A percentile compares a stretch with the other conserved stretches of the same genome.
Conservation (phyloP, 331 rosid species). For the Saraca asoca region DNA sequence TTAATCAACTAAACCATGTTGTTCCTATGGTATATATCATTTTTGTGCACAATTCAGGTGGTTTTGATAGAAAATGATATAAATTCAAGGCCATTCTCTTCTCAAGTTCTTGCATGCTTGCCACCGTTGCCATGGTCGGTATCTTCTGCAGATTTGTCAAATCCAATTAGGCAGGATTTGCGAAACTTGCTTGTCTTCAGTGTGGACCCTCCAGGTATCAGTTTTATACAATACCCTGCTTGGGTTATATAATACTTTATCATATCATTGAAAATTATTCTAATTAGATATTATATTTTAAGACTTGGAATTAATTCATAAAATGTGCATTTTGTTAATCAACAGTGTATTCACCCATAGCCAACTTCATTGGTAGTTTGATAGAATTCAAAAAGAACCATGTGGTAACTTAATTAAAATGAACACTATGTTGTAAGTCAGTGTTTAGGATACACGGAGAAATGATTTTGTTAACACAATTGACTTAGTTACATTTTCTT, state of each 20-base stretch:
- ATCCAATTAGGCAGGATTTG: constrained; percentile 82
- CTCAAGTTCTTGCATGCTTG: constrained; percentile 92
- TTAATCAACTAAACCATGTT: constrained; percentile 26
- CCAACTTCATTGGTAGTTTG: constrained; percentile 7
- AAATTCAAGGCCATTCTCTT: constrained; percentile 87
- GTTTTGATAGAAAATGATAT: constrained; percentile 98
- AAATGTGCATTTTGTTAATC: too few relatives aligned
- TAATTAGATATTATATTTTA: not conserved
- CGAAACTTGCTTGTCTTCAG: constrained; percentile 72
- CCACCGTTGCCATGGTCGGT: constrained; percentile 96
- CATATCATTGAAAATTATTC: constrained; percentile 11
- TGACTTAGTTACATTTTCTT: constrained; percentile 34
- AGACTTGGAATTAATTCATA: too few relatives aligned
- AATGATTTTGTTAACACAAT: not conserved
- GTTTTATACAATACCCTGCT: not conserved
- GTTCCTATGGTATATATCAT: constrained; percentile 12
- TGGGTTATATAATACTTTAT: constrained; percentile 19
- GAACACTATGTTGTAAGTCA: constrained; percentile 3
- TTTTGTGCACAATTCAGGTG: constrained; percentile 58
- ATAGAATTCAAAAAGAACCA: constrained; percentile 8
- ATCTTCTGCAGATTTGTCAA: constrained; percentile 75
- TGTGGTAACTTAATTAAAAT: constrained; percentile 20
- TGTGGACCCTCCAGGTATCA: constrained; percentile 97
- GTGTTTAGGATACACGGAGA: not conserved
- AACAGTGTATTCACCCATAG: not conserved